Base-by-base conservation (phyloP, 2,329 filamentous ascomycete genomes). In the Fusarium siculi region DNA sequence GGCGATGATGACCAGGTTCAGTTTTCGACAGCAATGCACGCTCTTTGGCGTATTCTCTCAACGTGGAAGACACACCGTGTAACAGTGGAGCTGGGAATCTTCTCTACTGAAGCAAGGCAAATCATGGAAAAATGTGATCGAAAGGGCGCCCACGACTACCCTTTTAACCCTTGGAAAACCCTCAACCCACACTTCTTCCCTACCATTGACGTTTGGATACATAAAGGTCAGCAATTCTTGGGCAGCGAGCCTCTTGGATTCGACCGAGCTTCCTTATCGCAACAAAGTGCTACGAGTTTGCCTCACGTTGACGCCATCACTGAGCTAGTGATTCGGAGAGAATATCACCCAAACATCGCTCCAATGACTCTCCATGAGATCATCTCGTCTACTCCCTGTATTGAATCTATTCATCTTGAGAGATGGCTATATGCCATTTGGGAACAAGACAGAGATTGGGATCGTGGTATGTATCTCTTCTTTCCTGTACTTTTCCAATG, bases 341-440 rank as follows among this genome's bases (percentile, higher is more conserved):
- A 42, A 25, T 66, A 71, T 16, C 37, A 62, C 43, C 39, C 49
- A 6, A 73, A 57, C 14, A 62, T 73, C 4, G 40, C 18, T 16
- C 18, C 63, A 18, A 44, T n/a, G 16, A 7, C 30, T 19, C 4
- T 63, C 62, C 2, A 30, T 64, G 4, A 32, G 37, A 53, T 53
- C 5, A 37, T 53, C 10, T 53, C 18, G 5, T 63, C 72, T n/a
- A 8, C 66, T 9, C 50, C 66, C 2, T 28, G n/a, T 7, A 14
- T 73, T 23, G 54, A 73, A 36, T 50, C 21, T 6, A 39, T 75
- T 10, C 72, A 68, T 18, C 1, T 73, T 15, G 73, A 74, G 57
- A 61, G 60, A 30, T 74, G 67, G 28, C 28, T 28, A 28, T 28
- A 28, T 28, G 28, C 28, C 28, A 28, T 28, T 28, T 28, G 28